A percentile compares a stretch with the other conserved stretches of the same genome.
Conservation (phyloP, 2,329 filamentous ascomycete genomes). For the Teratosphaeriaceae sp. region DNA sequence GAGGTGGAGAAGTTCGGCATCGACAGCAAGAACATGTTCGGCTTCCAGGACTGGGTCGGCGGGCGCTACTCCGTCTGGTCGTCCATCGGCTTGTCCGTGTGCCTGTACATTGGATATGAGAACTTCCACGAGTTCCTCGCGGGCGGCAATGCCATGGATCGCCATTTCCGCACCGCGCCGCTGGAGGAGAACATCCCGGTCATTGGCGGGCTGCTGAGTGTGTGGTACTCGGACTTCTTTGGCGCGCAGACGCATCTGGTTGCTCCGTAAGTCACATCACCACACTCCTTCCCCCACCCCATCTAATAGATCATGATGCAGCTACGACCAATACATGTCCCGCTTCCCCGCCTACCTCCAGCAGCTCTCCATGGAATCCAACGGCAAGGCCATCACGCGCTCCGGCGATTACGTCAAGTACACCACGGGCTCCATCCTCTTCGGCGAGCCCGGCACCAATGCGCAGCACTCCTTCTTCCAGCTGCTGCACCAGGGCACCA, state of each 20-base stretch:
- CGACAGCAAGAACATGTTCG: slow-evolving; percentile 99
- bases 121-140: slow-evolving; percentile 96
- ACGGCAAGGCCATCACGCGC: slow-evolving; percentile 94
- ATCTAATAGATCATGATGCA: slow-evolving; percentile 34
- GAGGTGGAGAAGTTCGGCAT: slow-evolving; percentile 99
- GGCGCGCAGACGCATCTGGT: slow-evolving; percentile 96
- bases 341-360: slow-evolving; percentile 98
- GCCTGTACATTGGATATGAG: slow-evolving; percentile 91
- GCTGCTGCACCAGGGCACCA: slow-evolving; percentile 96
- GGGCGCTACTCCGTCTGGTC: slow-evolving; percentile 99
- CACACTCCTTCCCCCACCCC: neutral
- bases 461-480: slow-evolving; percentile 99
- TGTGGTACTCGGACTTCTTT: slow-evolving; percentile 99
- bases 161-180: slow-evolving; percentile 89
- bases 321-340: slow-evolving; percentile 98
- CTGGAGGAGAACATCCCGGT: slow-evolving; percentile 92
- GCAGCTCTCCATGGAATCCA: slow-evolving; percentile 99
- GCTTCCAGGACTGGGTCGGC: slow-evolving; percentile 97
- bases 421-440: slow-evolving; percentile 91
- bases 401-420: slow-evolving; percentile 87
- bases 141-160: slow-evolving; percentile 96
- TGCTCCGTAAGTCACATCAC: slow-evolving; percentile 69
- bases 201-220: slow-evolving; percentile 84
- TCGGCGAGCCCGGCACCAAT: slow-evolving; percentile 97
- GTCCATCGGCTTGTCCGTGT: slow-evolving; percentile 91